phyloP scores from a whole-genome alignment of 192 early-diverging fungal species.

The Rhizoclosmatium globosum region DNA sequence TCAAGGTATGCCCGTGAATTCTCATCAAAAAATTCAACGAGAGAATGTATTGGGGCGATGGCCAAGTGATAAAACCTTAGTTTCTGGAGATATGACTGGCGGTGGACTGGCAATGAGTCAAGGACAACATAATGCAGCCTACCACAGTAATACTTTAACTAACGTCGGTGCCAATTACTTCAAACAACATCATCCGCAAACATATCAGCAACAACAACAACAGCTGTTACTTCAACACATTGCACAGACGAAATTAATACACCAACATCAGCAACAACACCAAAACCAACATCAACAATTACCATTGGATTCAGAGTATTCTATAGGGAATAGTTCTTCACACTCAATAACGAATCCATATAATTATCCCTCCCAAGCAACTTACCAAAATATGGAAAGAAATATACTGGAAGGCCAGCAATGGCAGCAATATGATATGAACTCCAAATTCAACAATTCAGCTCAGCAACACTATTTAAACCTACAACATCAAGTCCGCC shows the following conservation, averaged over 20 bases:
- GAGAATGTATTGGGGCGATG: constrained; percentile 15
- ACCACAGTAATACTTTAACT: no score
- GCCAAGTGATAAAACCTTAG: constrained; percentile 28
- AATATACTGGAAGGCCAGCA: no score
- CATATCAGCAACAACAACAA: background rate
- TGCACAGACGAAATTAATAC: background rate
- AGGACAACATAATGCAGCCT: background rate
- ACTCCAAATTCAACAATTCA: no score
- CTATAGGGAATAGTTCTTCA: no score
- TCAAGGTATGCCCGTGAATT: background rate
- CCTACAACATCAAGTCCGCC: background rate
- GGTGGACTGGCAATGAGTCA: background rate
- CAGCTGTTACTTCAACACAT: background rate
- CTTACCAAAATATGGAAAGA: no score
- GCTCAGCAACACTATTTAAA: background rate
- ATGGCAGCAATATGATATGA: no score
- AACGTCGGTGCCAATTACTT: no score
- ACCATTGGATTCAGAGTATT: no score
- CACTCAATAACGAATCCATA: no score
- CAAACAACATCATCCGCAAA: background rate
- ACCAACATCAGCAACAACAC: background rate
- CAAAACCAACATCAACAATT: no score
- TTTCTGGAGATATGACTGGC: background rate
- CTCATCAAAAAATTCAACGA: background rate
- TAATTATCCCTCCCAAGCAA: no score